phyloP scores from a whole-genome alignment of 345 rosid genomes.

The Gossypium bickii region DNA sequence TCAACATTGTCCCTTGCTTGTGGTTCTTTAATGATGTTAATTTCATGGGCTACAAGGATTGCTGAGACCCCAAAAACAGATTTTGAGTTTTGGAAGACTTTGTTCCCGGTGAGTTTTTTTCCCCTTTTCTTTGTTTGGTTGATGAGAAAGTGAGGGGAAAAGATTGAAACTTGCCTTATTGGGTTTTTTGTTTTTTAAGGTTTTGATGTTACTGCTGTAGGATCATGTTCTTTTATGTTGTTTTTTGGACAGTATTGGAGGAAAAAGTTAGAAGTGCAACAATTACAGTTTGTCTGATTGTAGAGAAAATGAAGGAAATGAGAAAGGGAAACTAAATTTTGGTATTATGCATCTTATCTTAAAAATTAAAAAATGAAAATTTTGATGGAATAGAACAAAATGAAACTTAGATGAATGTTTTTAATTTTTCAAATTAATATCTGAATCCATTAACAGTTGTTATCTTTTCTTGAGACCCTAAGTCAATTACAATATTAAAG shows the following conservation, averaged over 20 bases:
- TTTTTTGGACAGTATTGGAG: background rate
- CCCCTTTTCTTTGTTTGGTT: constrained; percentile 32
- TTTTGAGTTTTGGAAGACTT: constrained; percentile 87
- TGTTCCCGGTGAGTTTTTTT: constrained; percentile 77
- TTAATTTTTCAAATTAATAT: background rate
- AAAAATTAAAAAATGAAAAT: background rate
- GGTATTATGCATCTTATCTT: constrained; percentile 5
- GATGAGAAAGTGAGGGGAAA: constrained; percentile 16
- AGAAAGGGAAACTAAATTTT: constrained; percentile 20
- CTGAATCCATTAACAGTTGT: background rate
- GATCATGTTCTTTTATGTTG: constrained; percentile 20
- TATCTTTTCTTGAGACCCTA: background rate
- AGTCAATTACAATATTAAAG: constrained; percentile 11
- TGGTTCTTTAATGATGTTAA: constrained; percentile 94
- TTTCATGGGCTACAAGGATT: constrained; percentile 84
- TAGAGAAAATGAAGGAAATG: constrained; percentile 25
- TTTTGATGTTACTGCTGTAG: constrained; percentile 35
- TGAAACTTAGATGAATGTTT: background rate
- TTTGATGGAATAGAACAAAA: background rate
- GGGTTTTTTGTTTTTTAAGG: constrained; percentile 11
- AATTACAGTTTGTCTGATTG: constrained; percentile 46
- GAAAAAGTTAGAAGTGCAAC: background rate
- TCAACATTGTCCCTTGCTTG: constrained; percentile 91
- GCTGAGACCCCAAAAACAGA: constrained; percentile 92
- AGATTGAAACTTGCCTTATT: constrained; percentile 11